Evolutionary conservation across 495 filamentous ascomycete species (phyloP).

Genomic region (Patellaria atrata): DNA sequence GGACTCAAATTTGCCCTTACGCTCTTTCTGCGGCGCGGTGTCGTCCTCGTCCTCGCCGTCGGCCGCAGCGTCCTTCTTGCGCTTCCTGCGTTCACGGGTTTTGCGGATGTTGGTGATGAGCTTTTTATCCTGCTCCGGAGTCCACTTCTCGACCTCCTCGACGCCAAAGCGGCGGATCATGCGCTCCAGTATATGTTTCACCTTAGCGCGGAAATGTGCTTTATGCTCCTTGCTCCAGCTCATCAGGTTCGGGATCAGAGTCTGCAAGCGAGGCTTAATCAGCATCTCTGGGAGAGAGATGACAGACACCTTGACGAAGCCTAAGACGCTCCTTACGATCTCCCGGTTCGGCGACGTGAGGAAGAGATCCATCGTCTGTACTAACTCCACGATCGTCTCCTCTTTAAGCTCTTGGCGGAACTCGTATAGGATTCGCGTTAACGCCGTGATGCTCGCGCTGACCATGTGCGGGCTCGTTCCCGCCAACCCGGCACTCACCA

Average conservation of each 20-base stretch:
- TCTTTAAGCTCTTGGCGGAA: constrained; percentile 49
- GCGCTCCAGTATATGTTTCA: constrained; percentile 91
- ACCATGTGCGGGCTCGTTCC: constrained; percentile 90
- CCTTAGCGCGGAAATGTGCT: constrained; percentile 84
- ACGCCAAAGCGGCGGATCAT: constrained; percentile 83
- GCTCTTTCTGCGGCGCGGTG: constrained; percentile 3
- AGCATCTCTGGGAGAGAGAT: constrained; percentile 65
- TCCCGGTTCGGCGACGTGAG: constrained; percentile 89
- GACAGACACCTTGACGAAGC: constrained; percentile 91
- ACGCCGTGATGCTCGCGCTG: constrained; percentile 79
- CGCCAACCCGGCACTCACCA: constrained; percentile 90
- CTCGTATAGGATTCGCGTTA: constrained; percentile 82
- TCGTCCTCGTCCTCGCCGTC: constrained; percentile 18
- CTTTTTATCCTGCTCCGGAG: constrained; percentile 75
- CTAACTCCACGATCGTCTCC: constrained; percentile 54
- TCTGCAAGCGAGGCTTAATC: constrained; percentile 55
- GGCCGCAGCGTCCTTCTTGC: constrained; percentile 48
- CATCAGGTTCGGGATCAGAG: constrained; percentile 77
- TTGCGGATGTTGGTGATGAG: constrained; percentile 88
- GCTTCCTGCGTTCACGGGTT: constrained; percentile 73
- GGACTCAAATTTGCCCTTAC: constrained; percentile 57
- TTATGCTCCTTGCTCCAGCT: constrained; percentile 97
- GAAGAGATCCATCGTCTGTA: constrained; percentile 87
- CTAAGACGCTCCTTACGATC: constrained; percentile 81
- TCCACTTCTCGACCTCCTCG: constrained; percentile 55